Conservation (phyloP, 257 asterid species). For the Gentiana straminea region DNA sequence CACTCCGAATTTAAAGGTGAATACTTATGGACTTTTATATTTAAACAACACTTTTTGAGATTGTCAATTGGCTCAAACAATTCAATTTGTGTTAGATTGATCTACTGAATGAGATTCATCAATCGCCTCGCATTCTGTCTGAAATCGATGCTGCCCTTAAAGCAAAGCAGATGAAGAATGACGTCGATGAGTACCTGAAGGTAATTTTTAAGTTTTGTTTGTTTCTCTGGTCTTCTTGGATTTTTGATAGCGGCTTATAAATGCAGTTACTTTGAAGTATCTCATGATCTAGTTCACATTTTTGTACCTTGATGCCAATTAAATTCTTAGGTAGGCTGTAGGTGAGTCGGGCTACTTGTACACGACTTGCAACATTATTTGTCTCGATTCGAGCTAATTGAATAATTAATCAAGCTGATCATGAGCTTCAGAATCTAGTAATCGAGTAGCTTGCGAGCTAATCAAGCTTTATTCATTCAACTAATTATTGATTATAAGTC, state of each 20-base stretch:
- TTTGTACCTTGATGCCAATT: too few relatives aligned
- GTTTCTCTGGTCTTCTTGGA: neutral
- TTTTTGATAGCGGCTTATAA: too few relatives aligned
- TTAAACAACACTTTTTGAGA: neutral
- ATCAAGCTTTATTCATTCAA: too few relatives aligned
- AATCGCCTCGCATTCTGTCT: constrained; percentile 80
- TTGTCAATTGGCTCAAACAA: neutral
- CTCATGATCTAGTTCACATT: too few relatives aligned
- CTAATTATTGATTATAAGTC: too few relatives aligned
- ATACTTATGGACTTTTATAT: neutral
- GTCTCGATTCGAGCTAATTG: too few relatives aligned
- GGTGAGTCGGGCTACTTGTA: too few relatives aligned
- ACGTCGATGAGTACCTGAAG: constrained; percentile 86
- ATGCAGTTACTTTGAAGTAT: neutral
- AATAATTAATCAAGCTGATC: too few relatives aligned
- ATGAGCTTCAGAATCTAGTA: too few relatives aligned
- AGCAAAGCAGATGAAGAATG: constrained; percentile 71
- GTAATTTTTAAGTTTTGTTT: constrained; percentile 23
- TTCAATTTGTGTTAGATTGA: constrained; percentile 47
- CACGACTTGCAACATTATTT: too few relatives aligned
- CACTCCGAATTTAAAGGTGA: constrained; percentile 87
- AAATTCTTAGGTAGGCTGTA: too few relatives aligned
- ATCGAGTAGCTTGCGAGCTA: too few relatives aligned
- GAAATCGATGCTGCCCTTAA: constrained; percentile 94
- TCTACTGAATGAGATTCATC: constrained; percentile 77